phyloP scores from a whole-genome alignment of 1,139 yeast genomes.

The Pneumocystis canis region DNA sequence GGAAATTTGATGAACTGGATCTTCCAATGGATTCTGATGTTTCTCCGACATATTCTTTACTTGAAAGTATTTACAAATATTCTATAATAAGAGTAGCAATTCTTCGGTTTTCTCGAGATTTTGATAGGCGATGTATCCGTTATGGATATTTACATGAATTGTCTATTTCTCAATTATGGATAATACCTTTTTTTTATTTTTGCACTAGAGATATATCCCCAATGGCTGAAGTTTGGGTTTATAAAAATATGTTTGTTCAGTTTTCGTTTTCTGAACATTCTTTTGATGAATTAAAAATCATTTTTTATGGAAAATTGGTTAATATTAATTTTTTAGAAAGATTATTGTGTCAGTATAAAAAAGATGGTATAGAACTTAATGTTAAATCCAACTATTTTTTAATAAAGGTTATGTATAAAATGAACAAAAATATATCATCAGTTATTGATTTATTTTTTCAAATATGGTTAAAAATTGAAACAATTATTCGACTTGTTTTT shows the following conservation, averaged over 20 bases:
- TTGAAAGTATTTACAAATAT: slow-evolving; percentile 7
- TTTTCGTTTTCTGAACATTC: neutral
- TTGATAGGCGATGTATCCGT: slow-evolving; percentile 5
- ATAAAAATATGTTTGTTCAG: neutral
- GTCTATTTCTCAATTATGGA: neutral
- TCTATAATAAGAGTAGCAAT: slow-evolving; percentile 7
- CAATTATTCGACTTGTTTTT: neutral
- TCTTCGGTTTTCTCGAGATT: slow-evolving; percentile 8
- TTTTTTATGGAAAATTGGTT: neutral
- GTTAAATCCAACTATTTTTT: neutral
- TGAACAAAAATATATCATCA: neutral
- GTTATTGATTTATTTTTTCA: neutral
- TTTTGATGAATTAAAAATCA: neutral
- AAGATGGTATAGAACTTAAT: neutral
- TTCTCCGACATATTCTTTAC: neutral
- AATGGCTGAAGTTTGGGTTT: neutral
- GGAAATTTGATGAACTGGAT: neutral
- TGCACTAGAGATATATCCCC: neutral
- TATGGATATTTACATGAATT: slow-evolving; percentile 2
- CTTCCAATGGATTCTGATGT: neutral
- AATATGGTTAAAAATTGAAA: neutral
- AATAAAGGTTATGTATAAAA: neutral
- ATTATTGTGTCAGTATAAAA: neutral
- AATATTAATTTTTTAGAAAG: neutral
- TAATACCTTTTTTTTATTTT: neutral